phyloP scores from a whole-genome alignment of 495 filamentous ascomycete species.

The Halenospora varia region DNA sequence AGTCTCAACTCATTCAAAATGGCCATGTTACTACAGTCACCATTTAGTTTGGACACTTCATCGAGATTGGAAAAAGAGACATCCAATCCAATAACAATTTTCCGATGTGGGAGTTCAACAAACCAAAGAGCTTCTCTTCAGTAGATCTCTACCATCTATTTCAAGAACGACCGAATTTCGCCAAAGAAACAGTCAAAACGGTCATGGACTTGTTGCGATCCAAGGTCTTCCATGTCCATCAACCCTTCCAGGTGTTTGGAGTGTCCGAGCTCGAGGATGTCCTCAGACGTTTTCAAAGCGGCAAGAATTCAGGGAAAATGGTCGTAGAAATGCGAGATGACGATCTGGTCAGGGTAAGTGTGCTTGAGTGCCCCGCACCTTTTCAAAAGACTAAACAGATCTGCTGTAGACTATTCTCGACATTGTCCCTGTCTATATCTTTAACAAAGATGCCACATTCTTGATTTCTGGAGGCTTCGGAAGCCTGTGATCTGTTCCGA shows the following conservation, averaged over 20 bases:
- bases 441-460: no score
- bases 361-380: no score
- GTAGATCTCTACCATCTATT: constrained; percentile 38
- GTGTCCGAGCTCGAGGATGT: constrained; percentile 36
- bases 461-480: no score
- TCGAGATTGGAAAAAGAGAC: constrained; percentile 46
- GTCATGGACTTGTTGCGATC: neutral
- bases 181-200: neutral
- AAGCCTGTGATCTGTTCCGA: no score
- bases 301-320: constrained; percentile 52
- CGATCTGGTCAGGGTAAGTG: no score
- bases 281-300: constrained; percentile 42
- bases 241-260: neutral
- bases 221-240: no score
- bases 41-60: constrained; percentile 44
- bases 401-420: no score
- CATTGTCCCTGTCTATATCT: no score
- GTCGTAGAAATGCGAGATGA: no score
- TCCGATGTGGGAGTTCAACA: constrained; percentile 35
- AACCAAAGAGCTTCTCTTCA: constrained; percentile 40
- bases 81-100: constrained; percentile 14
- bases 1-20: no score
- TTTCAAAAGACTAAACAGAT: no score
- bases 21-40: no score
- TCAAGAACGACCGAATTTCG: neutral